Evolutionary conservation across 345 rosid species (phyloP).

Genomic region (Crucihimalaya himalaica): DNA sequence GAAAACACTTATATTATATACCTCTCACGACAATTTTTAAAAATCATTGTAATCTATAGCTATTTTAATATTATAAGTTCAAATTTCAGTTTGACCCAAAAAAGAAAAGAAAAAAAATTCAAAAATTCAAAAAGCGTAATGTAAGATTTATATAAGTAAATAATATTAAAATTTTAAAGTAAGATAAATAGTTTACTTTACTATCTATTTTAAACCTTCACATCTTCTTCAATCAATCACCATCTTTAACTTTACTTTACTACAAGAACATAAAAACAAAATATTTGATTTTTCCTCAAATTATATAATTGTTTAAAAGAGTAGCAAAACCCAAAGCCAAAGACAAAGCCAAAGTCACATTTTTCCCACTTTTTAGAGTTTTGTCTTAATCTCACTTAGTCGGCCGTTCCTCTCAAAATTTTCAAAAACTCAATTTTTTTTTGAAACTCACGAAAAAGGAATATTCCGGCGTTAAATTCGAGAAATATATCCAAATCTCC

Average conservation of each 20-base stretch:
- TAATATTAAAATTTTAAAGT: background rate
- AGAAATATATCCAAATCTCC: background rate
- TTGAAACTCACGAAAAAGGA: conserved; percentile 12
- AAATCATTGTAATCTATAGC: too few species aligned
- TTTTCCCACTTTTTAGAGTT: conserved; percentile 19
- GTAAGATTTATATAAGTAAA: background rate
- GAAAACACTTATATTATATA: too few species aligned
- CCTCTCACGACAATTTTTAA: too few species aligned
- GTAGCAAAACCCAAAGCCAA: background rate
- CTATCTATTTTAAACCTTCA: background rate
- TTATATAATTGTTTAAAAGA: conserved; percentile 14
- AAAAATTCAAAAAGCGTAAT: background rate
- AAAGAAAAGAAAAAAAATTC: background rate
- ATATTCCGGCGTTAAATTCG: conserved; percentile 11
- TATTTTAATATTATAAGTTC: too few species aligned
- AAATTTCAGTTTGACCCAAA: background rate
- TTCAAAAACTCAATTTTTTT: conserved; percentile 22
- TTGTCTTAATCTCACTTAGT: conserved; percentile 22
- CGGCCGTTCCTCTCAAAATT: conserved; percentile 34
- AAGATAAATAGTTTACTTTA: background rate
- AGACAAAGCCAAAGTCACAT: conserved; percentile 4
- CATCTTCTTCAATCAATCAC: background rate
- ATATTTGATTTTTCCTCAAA: background rate
- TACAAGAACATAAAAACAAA: background rate
- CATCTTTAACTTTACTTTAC: conserved; percentile 16